These are phyloP conservation scores for Sporothrix globosa DNA, from an alignment of 2,329 filamentous ascomycete genomes.

Conservation along the genomic window DNA sequence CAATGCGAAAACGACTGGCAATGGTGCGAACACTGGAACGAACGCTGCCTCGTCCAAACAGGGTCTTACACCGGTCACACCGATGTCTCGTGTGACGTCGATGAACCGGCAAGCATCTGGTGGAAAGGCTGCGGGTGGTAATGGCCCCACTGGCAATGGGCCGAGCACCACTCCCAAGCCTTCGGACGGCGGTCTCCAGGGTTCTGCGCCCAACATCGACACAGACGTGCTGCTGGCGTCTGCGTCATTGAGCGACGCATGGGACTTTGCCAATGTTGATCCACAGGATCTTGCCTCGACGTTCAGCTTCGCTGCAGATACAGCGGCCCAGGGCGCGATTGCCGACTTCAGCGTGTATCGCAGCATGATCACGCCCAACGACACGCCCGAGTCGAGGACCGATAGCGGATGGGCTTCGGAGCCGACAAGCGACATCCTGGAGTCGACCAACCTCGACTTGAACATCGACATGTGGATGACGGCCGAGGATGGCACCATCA, in stretches of 20 bases:
- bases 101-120: slow-evolving; percentile 55
- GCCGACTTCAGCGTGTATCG: slow-evolving; percentile 59
- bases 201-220: slow-evolving; percentile 40
- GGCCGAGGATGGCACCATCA: slow-evolving; percentile 50
- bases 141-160: slow-evolving; percentile 38
- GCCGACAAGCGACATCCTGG: slow-evolving; percentile 64
- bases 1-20: slow-evolving; percentile 45
- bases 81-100: slow-evolving; percentile 56
- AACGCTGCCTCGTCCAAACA: slow-evolving; percentile 49
- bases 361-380: slow-evolving; percentile 59
- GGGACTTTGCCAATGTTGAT: slow-evolving; percentile 54
- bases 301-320: slow-evolving; percentile 48
- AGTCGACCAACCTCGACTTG: slow-evolving; percentile 58
- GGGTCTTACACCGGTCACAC: slow-evolving; percentile 50
- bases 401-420: slow-evolving; percentile 60
- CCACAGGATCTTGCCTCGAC: slow-evolving; percentile 54
- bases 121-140: slow-evolving; percentile 43
- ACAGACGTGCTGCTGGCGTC: slow-evolving; percentile 36
- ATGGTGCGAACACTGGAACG: slow-evolving; percentile 38
- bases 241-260: slow-evolving; percentile 37
- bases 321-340: slow-evolving; percentile 52
- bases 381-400: slow-evolving; percentile 67
- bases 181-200: slow-evolving; percentile 29
- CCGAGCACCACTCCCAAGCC: slow-evolving; percentile 40
- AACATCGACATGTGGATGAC: slow-evolving; percentile 54